Conservation (phyloP, 2,329 filamentous ascomycete genomes). For the Curvularia eragrostidis region DNA sequence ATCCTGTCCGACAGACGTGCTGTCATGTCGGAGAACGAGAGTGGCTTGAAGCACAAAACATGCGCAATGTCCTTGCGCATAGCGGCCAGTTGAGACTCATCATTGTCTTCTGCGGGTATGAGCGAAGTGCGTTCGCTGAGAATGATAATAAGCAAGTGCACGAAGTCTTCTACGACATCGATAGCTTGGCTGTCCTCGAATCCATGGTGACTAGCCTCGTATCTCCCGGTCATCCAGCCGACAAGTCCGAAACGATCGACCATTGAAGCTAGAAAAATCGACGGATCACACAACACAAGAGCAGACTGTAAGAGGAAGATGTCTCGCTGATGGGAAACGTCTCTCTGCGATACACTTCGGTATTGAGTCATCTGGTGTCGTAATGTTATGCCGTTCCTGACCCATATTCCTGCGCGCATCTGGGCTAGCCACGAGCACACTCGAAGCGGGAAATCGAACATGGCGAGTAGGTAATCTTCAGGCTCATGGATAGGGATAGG, state of each 20-base stretch:
- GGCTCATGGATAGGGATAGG: constrained; percentile 64
- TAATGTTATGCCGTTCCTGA: constrained; percentile 94
- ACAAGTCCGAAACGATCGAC: constrained; percentile 90
- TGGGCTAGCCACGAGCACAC: constrained; percentile 97
- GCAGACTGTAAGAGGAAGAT: constrained; percentile 93
- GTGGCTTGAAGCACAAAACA: constrained; percentile 92
- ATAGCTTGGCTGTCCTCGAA: constrained; percentile 89
- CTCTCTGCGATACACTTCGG: constrained; percentile 83
- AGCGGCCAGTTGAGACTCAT: constrained; percentile 69
- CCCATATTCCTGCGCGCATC: constrained; percentile 99
- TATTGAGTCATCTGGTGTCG: constrained; percentile 95
- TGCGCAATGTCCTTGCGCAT: constrained; percentile 92
- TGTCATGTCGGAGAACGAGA: constrained; percentile 92
- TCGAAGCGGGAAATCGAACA: constrained; percentile 91
- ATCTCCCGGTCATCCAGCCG: constrained; percentile 84
- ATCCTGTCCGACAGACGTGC: constrained; percentile 86
- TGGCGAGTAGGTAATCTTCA: constrained; percentile 82
- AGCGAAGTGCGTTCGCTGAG: constrained; percentile 87
- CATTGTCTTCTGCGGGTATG: constrained; percentile 70
- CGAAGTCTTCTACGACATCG: constrained; percentile 93
- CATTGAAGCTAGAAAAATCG: constrained; percentile 83
- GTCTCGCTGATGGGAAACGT: constrained; percentile 93
- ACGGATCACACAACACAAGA: constrained; percentile 82
- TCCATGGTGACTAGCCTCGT: constrained; percentile 67
- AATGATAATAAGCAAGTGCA: constrained; percentile 89